phyloP scores from a whole-genome alignment of 768 basidiomycete species.

The Gymnopilus dilepis region DNA sequence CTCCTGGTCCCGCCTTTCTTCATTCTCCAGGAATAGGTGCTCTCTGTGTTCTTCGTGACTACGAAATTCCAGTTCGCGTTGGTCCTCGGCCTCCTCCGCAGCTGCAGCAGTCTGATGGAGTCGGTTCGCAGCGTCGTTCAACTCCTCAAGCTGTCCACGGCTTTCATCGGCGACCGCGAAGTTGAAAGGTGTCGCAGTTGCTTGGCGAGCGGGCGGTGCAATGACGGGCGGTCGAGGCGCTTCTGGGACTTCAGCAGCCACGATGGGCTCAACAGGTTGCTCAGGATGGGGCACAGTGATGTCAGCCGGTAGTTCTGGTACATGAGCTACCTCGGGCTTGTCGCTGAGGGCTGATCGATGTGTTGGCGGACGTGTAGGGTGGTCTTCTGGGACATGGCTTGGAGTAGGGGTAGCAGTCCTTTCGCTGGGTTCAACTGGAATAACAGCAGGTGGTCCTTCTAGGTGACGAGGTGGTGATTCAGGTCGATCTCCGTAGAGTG shows the following conservation, averaged over 20 bases:
- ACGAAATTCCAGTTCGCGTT: slow-evolving; percentile 68
- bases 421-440: neutral
- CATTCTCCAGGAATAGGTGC: slow-evolving; percentile 24
- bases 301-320: slow-evolving; percentile 4
- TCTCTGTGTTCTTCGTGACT: slow-evolving; percentile 66
- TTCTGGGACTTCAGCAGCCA: neutral
- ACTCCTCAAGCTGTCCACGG: slow-evolving; percentile 58
- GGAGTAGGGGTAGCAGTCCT: neutral
- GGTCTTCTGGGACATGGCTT: slow-evolving; percentile 9
- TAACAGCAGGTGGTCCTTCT: neutral
- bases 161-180: slow-evolving; percentile 48
- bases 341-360: neutral
- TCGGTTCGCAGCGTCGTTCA: slow-evolving; percentile 59
- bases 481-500: slow-evolving; percentile 17
- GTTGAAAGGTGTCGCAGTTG: slow-evolving; percentile 44
- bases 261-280: neutral
- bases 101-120: slow-evolving; percentile 53
- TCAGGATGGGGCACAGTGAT: neutral
- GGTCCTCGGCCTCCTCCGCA: slow-evolving; percentile 64
- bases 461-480: neutral
- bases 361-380: slow-evolving; percentile 5
- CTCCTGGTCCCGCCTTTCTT: slow-evolving; percentile 63
- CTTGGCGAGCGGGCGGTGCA: slow-evolving; percentile 32
- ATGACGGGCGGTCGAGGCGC: slow-evolving; percentile 6
- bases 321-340: neutral